These are phyloP conservation scores for Hansenula anomala DNA, from an alignment of 1,139 yeast genomes.

Conservation along the genomic window DNA sequence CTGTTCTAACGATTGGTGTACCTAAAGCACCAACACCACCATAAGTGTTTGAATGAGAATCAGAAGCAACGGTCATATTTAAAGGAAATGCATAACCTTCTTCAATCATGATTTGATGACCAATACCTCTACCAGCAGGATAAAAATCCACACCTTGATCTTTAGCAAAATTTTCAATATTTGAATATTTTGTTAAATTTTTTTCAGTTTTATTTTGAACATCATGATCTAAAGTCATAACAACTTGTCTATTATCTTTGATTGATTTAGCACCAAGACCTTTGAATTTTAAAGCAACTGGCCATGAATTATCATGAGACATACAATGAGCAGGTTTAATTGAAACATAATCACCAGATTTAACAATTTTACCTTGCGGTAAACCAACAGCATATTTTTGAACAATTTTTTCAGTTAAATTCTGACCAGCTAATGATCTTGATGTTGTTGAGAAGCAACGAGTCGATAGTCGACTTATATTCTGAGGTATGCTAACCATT, in stretches of 20 bases:
- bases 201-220: slow-evolving; percentile 90
- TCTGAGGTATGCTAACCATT: background rate
- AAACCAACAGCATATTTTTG: slow-evolving; percentile 88
- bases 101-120: slow-evolving; percentile 98
- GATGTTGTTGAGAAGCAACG: slow-evolving; percentile 17
- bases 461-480: slow-evolving; percentile 5
- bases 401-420: slow-evolving; percentile 90
- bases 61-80: slow-evolving; percentile 92
- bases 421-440: slow-evolving; percentile 41
- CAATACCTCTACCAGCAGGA: slow-evolving; percentile 98
- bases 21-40: slow-evolving; percentile 97
- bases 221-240: slow-evolving; percentile 95
- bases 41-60: slow-evolving; percentile 95
- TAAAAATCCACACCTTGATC: slow-evolving; percentile 95
- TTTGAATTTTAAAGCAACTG: slow-evolving; percentile 94
- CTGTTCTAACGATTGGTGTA: slow-evolving; percentile 96
- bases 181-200: slow-evolving; percentile 79
- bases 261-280: slow-evolving; percentile 87
- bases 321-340: slow-evolving; percentile 95
- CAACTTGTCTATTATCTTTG: slow-evolving; percentile 83
- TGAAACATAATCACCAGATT: slow-evolving; percentile 90
- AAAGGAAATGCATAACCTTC: slow-evolving; percentile 98
- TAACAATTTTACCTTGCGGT: slow-evolving; percentile 64
- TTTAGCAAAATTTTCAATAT: slow-evolving; percentile 83
- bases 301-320: slow-evolving; percentile 99